A percentile compares a stretch with the other conserved stretches of the same genome.
Conservation (phyloP, 257 asterid genomes). For the Avicennia marina region DNA sequence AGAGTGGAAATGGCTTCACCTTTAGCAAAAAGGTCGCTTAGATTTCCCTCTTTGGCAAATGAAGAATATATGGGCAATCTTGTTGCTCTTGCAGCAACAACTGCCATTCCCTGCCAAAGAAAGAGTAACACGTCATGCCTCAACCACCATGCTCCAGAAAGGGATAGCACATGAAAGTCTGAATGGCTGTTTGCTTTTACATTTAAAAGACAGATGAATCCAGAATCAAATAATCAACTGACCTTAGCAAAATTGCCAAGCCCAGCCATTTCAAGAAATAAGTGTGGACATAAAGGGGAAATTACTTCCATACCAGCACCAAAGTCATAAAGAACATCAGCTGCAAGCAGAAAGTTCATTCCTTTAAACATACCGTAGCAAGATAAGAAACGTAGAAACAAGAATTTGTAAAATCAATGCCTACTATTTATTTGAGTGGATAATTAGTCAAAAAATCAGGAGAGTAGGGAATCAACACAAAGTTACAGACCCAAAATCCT, state of each 20-base stretch:
- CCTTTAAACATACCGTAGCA: conserved; percentile 15
- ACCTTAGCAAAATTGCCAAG: conserved; percentile 98
- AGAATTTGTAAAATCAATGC: background rate
- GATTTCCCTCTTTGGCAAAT: conserved; percentile 98
- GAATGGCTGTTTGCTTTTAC: background rate
- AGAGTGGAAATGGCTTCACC: conserved; percentile 97
- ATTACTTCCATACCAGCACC: conserved; percentile 92
- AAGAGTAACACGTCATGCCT: conserved; percentile 19
- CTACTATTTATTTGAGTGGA: background rate
- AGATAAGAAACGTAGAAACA: conserved; percentile 9
- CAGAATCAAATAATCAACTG: conserved; percentile 19
- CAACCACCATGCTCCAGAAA: conserved; percentile 5
- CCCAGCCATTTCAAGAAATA: conserved; percentile 98
- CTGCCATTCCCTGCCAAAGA: conserved; percentile 84
- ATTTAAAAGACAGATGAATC: background rate
- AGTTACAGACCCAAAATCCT: conserved; percentile 69
- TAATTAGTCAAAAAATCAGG: conserved; percentile 5
- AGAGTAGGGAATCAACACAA: conserved; percentile 3
- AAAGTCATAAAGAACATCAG: conserved; percentile 91
- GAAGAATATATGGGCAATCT: conserved; percentile 94
- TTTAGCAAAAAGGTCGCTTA: conserved; percentile 95
- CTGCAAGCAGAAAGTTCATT: conserved; percentile 44
- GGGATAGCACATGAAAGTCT: conserved; percentile 3
- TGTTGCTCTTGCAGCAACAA: conserved; percentile 99
- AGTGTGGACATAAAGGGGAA: conserved; percentile 94